These are phyloP conservation scores for Cyclostephanos invisitatus DNA, from an alignment of 108 stramenopile genomes.

Conservation along the genomic window DNA sequence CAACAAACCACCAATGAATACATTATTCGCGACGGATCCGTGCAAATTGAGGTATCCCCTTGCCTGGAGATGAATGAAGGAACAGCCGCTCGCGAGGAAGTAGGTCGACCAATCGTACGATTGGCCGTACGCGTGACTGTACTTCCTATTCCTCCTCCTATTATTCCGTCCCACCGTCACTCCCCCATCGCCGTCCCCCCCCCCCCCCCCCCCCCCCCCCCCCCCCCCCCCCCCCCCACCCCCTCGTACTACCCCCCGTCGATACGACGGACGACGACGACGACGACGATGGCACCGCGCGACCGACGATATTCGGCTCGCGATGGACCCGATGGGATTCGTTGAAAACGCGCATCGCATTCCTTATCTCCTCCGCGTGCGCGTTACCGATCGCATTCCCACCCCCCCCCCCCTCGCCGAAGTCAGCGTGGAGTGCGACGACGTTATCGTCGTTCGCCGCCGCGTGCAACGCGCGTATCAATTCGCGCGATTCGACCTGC, in stretches of 20 bases:
- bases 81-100: conserved; percentile 68
- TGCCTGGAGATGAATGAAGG: conserved; percentile 64
- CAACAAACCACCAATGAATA: conserved; percentile 58
- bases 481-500: conserved; percentile 42
- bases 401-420: conserved; percentile 80
- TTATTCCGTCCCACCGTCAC: too few species aligned
- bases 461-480: conserved; percentile 64
- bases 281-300: conserved; percentile 53
- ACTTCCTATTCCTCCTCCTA: conserved; percentile 38
- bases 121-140: conserved; percentile 44
- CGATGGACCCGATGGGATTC: conserved; percentile 70
- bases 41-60: conserved; percentile 67
- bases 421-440: conserved; percentile 62
- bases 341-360: conserved; percentile 69
- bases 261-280: background rate
- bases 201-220: too few species aligned
- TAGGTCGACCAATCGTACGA: conserved; percentile 69
- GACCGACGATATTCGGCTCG: conserved; percentile 54
- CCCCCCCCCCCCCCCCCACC: background rate
- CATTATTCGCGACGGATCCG: conserved; percentile 50
- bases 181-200: too few species aligned
- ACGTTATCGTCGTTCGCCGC: conserved; percentile 74
- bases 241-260: too few species aligned
- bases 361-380: conserved; percentile 76
- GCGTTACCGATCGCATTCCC: conserved; percentile 74